phyloP scores from a whole-genome alignment of 1,139 yeast species.

The Yamadazyma atlantica region DNA sequence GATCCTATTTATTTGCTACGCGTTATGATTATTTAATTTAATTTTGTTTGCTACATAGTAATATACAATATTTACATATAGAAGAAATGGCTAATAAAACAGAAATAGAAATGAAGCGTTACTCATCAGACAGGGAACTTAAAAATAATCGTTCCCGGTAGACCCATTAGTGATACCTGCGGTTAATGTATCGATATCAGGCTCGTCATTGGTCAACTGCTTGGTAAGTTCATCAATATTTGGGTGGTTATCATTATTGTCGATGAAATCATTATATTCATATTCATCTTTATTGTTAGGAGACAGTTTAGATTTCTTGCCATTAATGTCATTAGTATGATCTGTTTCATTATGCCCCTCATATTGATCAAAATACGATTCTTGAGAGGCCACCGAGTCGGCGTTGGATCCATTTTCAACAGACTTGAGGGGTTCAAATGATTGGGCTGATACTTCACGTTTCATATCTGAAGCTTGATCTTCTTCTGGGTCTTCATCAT shows the following conservation, averaged over 20 bases:
- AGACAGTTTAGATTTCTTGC: conserved; percentile 5
- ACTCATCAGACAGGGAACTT: not conserved
- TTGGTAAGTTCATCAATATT: conserved; percentile 29
- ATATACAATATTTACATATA: conserved; percentile 4
- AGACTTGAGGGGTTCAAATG: not conserved
- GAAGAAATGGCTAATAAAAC: conserved; percentile 7
- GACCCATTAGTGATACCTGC: conserved; percentile 29
- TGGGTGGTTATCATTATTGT: conserved; percentile 13
- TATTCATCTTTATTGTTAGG: conserved; percentile 20
- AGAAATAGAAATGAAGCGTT: conserved; percentile 10
- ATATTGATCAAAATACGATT: conserved; percentile 15
- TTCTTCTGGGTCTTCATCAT: conserved; percentile 5
- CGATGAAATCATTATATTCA: conserved; percentile 33
- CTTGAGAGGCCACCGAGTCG: conserved; percentile 12
- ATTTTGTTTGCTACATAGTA: not conserved
- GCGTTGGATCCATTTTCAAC: not conserved
- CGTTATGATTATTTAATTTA: not conserved
- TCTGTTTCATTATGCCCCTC: conserved; percentile 8
- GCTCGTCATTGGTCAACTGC: conserved; percentile 28
- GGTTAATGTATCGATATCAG: conserved; percentile 33
- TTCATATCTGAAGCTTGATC: conserved; percentile 2
- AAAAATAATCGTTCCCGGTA: conserved; percentile 14
- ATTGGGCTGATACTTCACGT: not conserved
- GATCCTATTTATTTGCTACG: not conserved
- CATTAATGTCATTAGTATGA: conserved; percentile 6